Base-by-base conservation (phyloP, 2,329 filamentous ascomycete genomes). In the Penicillium sp. region DNA sequence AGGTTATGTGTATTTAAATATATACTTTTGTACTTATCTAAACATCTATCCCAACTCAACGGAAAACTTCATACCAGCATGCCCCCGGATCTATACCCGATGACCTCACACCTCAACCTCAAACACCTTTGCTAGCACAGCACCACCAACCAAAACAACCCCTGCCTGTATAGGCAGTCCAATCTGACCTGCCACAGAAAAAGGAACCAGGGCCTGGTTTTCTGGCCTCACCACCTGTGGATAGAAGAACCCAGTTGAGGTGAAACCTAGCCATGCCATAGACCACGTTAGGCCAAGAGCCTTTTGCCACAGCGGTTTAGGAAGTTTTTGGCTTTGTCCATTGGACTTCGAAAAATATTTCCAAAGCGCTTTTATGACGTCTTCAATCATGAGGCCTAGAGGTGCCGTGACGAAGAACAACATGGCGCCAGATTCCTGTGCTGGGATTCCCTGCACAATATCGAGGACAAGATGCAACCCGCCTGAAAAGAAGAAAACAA, bases 381-480 rank as follows among this genome's bases (percentile, higher is more conserved):
- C 69, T 52, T 73, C 71, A 15, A 72, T 54, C 56, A 71, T 65
- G n/a, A 71, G 63, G 0, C 66, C 71, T 1, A 67, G 15, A 10
- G 63, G 56, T 23, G 66, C 64, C 2, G 60, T 57, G 29, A 37
- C 35, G 43, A 72, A 73, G 47, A 70, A 73, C 5, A 57, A 29
- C 46, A 69, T 23, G 3, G 67, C 56, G 2, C 68, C 64, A 4
- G 64, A 68, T 8, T 58, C 48, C 27, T 56, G 48, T 4, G 50
- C 43, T 1, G 64, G 52, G 5, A 70, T 54, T 7, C 66, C 62
- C 17, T 56, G 41, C 6, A 56, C 41, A 25, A 60, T 41, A 35
- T 71, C 62, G 9, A 49, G 31, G 1, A 62, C 17, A 1, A 64
- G 40, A 57, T 72, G 71, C 27, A 69, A 37, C 12, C 62, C 13